phyloP scores from a whole-genome alignment of 257 asterid genomes.

The Solanum pinnatisectum region DNA sequence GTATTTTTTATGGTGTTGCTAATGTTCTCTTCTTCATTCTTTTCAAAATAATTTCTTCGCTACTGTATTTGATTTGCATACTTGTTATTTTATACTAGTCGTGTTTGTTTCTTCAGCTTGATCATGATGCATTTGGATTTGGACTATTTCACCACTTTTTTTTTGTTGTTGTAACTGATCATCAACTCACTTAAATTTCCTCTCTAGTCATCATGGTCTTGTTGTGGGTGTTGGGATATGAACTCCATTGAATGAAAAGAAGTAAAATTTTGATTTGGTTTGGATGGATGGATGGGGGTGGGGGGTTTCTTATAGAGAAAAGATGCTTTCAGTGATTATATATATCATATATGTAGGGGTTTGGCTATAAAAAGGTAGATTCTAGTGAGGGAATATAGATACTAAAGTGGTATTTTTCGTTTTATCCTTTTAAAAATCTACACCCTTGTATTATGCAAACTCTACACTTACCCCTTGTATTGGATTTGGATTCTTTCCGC shows the following conservation, averaged over 20 bases:
- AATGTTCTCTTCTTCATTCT: too few species aligned
- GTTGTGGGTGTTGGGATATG: background rate
- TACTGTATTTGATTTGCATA: too few species aligned
- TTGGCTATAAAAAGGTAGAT: background rate
- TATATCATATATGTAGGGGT: background rate
- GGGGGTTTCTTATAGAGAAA: background rate
- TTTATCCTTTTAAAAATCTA: too few species aligned
- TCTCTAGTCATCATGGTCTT: background rate
- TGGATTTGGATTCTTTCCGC: background rate
- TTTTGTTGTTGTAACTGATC: background rate
- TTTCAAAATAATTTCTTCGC: too few species aligned
- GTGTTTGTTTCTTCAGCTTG: slow-evolving; percentile 10
- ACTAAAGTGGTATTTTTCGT: background rate
- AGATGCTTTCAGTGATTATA: background rate
- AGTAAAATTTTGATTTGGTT: background rate
- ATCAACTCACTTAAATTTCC: background rate
- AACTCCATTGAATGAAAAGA: background rate
- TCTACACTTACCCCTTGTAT: background rate
- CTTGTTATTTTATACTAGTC: background rate
- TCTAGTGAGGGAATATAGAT: background rate
- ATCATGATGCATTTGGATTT: background rate
- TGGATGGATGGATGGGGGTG: background rate
- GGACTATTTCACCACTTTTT: background rate
- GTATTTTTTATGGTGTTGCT: too few species aligned
- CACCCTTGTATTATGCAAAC: too few species aligned